Base-by-base conservation (phyloP, 2,329 filamentous ascomycete species). In the Periconia macrospinosa region DNA sequence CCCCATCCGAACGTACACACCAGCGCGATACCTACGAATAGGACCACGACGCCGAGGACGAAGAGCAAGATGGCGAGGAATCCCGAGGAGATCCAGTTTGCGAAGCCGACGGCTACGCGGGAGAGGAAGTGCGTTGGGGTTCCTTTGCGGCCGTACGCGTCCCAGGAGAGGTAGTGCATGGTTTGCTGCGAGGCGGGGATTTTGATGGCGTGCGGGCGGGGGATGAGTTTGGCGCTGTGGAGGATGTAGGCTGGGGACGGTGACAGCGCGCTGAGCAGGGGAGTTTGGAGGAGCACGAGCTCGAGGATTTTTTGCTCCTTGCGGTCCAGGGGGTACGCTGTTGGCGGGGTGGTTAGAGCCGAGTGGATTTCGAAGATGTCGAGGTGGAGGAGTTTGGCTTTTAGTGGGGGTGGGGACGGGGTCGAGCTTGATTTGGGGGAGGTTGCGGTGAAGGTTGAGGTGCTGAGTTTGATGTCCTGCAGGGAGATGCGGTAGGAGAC, bases 101-200 rank as follows among this genome's bases (percentile, higher is more conserved):
- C 6, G 1, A 72, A 54, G 1, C 57, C 49, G 1, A 47, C 44
- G 1, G 49, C 55, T 6, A 45, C 45, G 1, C 58, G 57, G 17
- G 50, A 45, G 9, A 66, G 27, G 1, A 58, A 18, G 47, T 72
- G 68, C 43, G 58, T 42, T 2, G 59, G 37, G 9, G 67, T 69
- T 17, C 68, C 68, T 44, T 67, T 72, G 13, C 59, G 53, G 2
- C 70, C 70, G 37, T 63, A 59, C 2, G 46, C 46, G 45, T 72
- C 70, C 68, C 67, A 70, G 3, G 68, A 65, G 2, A 57, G 60
- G 49, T 67, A 70, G 49, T 60, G 54, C 67, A 72, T 69, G 1
- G 54, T 57, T 40, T 41, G 11, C 33, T 48, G 46, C 3, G 13
- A 14, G 5, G 47, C 20, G 17, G 35, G 50, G 49, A 40, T 46